phyloP scores from a whole-genome alignment of 2,329 filamentous ascomycete species.

The Leptographium lundbergii region DNA sequence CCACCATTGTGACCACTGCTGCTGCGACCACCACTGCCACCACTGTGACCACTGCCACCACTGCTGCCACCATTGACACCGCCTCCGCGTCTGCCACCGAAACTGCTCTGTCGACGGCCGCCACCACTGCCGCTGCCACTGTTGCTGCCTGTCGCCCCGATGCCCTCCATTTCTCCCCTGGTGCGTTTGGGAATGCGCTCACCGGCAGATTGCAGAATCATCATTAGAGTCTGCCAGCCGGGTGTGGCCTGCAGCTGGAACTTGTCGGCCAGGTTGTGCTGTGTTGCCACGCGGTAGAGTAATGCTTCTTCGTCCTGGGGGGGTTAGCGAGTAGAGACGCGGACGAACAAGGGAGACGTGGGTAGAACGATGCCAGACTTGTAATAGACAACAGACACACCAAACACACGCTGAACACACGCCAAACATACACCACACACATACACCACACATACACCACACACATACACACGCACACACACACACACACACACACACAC shows the following conservation, averaged over 20 bases:
- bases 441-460: too few relatives aligned
- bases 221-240: conserved; percentile 88
- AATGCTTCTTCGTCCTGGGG: conserved; percentile 75
- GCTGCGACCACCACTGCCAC: not conserved
- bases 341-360: too few relatives aligned
- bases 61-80: not conserved
- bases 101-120: not conserved
- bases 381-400: too few relatives aligned
- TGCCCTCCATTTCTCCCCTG: conserved; percentile 20
- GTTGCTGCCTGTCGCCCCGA: not conserved
- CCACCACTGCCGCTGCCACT: not conserved
- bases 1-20: not conserved
- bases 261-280: conserved; percentile 67
- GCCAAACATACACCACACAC: too few relatives aligned
- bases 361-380: too few relatives aligned
- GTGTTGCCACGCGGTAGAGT: conserved; percentile 71
- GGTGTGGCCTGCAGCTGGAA: conserved; percentile 74
- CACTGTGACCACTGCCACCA: not conserved
- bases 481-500: too few relatives aligned
- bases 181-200: conserved; percentile 77
- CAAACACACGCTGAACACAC: too few relatives aligned
- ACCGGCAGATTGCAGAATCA: conserved; percentile 93
- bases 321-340: too few relatives aligned
- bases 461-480: too few relatives aligned
- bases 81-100: not conserved